phyloP scores from a whole-genome alignment of 257 asterid genomes.

The Fraxinus anomala region DNA sequence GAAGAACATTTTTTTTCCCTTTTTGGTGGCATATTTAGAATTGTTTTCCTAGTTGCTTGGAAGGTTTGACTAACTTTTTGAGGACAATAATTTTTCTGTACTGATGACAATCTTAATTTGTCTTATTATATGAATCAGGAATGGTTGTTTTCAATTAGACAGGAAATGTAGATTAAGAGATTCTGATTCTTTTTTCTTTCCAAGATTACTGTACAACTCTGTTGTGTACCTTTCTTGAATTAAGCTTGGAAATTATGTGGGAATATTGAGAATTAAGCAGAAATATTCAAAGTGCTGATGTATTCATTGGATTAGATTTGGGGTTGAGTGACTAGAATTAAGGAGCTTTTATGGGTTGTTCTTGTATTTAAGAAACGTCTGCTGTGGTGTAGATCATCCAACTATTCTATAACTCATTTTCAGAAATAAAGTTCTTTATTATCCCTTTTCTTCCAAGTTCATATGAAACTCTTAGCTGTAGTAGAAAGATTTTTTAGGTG shows the following conservation, averaged over 20 bases:
- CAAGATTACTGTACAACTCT: not conserved
- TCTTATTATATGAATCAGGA: not conserved
- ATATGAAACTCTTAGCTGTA: not conserved
- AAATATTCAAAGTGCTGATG: not conserved
- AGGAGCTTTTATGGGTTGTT: not conserved
- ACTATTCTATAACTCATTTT: not conserved
- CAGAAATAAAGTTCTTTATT: not conserved
- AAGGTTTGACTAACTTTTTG: not conserved
- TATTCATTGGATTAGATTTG: not conserved
- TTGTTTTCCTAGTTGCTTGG: not conserved
- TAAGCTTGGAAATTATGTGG: not conserved
- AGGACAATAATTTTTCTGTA: not conserved
- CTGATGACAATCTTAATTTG: not conserved
- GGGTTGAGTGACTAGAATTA: not conserved
- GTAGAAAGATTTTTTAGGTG: not conserved
- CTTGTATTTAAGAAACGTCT: not conserved
- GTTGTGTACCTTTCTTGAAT: not conserved
- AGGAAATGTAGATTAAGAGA: not conserved
- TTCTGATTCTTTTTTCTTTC: not conserved
- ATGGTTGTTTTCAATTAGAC: not conserved
- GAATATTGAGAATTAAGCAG: not conserved
- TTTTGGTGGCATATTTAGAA: not conserved
- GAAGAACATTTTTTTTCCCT: not conserved
- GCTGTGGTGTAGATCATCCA: not conserved
- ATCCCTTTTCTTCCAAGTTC: not conserved